Evolutionary conservation across 305 asterid genomes (phyloP).

Genomic region (Andrographis paniculata): DNA sequence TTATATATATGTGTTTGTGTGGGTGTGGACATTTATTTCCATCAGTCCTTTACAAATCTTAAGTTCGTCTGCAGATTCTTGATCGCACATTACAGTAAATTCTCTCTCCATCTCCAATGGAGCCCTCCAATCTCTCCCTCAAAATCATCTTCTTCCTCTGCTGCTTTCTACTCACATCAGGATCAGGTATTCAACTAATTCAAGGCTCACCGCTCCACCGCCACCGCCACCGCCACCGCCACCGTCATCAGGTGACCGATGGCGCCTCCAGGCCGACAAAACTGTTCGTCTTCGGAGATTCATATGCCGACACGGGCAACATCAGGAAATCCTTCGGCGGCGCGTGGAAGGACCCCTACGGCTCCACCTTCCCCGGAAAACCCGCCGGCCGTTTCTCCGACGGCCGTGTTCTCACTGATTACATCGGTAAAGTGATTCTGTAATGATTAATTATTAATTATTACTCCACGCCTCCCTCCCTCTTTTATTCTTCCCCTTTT

Average conservation of each 20-base stretch:
- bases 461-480: not conserved
- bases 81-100: not conserved
- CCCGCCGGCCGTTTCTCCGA: conserved; percentile 16
- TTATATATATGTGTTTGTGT: no score
- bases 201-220: not conserved
- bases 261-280: not conserved
- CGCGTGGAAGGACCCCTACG: conserved; percentile 10
- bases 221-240: not conserved
- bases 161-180: conserved; percentile 2
- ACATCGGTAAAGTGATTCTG: not conserved
- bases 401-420: conserved; percentile 13
- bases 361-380: conserved; percentile 6
- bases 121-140: not conserved
- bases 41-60: no score
- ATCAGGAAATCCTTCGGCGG: conserved; percentile 4
- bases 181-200: not conserved
- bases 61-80: not conserved
- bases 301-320: conserved; percentile 13
- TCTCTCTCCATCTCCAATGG: not conserved
- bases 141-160: not conserved
- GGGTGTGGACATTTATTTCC: no score
- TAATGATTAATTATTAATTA: not conserved
- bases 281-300: conserved; percentile 13
- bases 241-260: not conserved
- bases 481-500: no score